Evolutionary conservation across 768 basidiomycete genomes (phyloP).

Genomic region (Boletus rubropictus): DNA sequence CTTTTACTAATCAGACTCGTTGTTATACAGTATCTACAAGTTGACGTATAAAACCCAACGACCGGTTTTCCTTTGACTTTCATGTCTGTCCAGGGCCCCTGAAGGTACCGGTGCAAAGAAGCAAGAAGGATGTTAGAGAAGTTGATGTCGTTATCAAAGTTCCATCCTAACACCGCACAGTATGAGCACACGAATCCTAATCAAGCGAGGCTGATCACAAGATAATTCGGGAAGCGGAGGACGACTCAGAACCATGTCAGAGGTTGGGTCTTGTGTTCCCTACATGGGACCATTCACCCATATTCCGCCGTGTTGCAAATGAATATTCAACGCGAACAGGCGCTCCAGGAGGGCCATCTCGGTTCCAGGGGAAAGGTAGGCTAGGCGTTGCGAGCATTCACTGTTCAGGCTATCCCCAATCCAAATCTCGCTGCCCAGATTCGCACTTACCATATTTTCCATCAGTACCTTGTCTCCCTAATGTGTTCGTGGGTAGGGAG

Average conservation of each 20-base stretch:
- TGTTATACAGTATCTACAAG: conserved; percentile 58
- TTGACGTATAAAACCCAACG: conserved; percentile 13
- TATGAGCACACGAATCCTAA: conserved; percentile 85
- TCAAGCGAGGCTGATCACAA: conserved; percentile 97
- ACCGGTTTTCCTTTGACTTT: not conserved
- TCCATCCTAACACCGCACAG: conserved; percentile 85
- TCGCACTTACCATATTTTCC: conserved; percentile 1
- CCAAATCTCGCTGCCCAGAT: not conserved
- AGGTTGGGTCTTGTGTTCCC: not conserved
- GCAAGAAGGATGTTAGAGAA: conserved; percentile 49
- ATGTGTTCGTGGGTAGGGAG: not conserved
- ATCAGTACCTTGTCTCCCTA: not conserved
- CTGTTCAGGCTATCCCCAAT: conserved; percentile 1
- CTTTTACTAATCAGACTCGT: conserved; percentile 91
- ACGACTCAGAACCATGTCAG: not conserved
- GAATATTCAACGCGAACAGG: not conserved
- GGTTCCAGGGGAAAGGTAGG: not conserved
- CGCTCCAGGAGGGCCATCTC: conserved; percentile 4
- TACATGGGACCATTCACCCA: not conserved
- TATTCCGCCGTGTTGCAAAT: not conserved
- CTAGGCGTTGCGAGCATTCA: not conserved
- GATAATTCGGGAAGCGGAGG: conserved; percentile 51
- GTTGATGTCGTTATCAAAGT: conserved; percentile 95
- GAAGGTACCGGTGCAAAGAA: not conserved
- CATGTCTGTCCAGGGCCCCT: not conserved